Evolutionary conservation across 768 basidiomycete species (phyloP).

Genomic region (Artomyces pyxidatus): DNA sequence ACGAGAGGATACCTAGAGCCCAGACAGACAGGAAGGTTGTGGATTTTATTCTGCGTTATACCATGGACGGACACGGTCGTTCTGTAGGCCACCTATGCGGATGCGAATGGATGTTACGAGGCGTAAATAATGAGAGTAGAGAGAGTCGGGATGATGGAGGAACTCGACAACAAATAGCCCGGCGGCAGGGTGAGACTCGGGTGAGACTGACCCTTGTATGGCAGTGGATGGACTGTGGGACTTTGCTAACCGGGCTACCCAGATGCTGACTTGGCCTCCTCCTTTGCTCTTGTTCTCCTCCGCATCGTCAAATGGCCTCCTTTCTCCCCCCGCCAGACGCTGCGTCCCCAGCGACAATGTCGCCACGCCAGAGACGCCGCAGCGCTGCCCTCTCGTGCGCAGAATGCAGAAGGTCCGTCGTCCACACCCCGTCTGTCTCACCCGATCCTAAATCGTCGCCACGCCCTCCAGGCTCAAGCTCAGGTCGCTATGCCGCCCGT

Average conservation of each 20-base stretch:
- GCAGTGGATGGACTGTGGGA: background rate
- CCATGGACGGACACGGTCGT: too few relatives aligned
- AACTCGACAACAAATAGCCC: too few relatives aligned
- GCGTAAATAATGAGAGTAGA: too few relatives aligned
- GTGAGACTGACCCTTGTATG: background rate
- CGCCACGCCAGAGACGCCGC: conserved; percentile 22
- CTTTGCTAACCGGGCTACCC: background rate
- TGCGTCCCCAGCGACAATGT: conserved; percentile 7
- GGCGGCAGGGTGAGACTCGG: too few relatives aligned
- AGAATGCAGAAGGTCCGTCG: conserved; percentile 54
- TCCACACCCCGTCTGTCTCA: background rate
- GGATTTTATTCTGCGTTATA: too few relatives aligned
- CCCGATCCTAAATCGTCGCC: conserved; percentile 3
- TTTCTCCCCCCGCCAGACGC: conserved; percentile 9
- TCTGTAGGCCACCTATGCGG: too few relatives aligned
- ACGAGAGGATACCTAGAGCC: too few relatives aligned
- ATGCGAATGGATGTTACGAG: too few relatives aligned
- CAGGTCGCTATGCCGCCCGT: conserved; percentile 36
- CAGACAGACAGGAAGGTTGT: too few relatives aligned
- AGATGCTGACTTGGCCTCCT: background rate
- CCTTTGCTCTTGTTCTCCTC: background rate
- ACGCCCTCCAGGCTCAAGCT: conserved; percentile 46
- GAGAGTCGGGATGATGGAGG: too few relatives aligned
- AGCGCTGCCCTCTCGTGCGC: conserved; percentile 54
- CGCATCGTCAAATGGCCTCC: conserved; percentile 15